Evolutionary conservation across 2,329 filamentous ascomycete genomes (phyloP), one percentile per base, ranked within the genome.

Genomic region (Fusarium armeniacum): DNA sequence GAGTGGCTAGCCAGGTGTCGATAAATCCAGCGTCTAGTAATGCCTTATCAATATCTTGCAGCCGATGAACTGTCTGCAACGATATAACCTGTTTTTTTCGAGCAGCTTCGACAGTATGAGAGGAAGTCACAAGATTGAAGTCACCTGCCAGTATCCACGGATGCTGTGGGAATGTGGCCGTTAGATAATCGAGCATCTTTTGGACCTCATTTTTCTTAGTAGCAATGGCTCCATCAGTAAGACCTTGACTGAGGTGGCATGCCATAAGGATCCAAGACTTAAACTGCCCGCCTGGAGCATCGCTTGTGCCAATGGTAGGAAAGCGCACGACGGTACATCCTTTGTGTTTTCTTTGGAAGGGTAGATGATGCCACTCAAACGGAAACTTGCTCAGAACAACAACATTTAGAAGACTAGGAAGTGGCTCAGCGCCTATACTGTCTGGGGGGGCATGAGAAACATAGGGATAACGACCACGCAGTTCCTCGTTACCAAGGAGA

Each of bases 111-210:
- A 91, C 84, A 0, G 87, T 87, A 54, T 82, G 81, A 3, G 81
- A 78, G 1, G 89, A 91, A 1, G 88, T 90, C 9, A 85, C 81
- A 26, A 91, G 79, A 70, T 91, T 91, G 75, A 91, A 89, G 73
- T 91, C 89, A 5, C 90, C 90, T 0, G 86, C 85, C 22, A 92
- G 70, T 6, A 91, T 79, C 81, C 85, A 88, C 6, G 86, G 82
- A 38, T 84, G 81, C 0, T 76, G 57, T 2, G 78, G 66, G 47
- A 87, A 84, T 0, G 77, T 70, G 2, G 65, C 69, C 1, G 76
- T 74, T 18, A 91, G 69, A 72, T 89, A 77, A 10, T 75, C 75
- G 3, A 86, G 72, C 2, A 91, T 73, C 22, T 77, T 81, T 46
- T 84, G 81, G 16, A 91, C 74, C 69, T 91, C 89, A 1, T 79